Percentiles rank a stretch among this genome's conserved stretches.
These are phyloP conservation scores for Tranzscheliella williamsii DNA, from an alignment of 1,284 basidiomycete genomes.

Conservation along the genomic window DNA sequence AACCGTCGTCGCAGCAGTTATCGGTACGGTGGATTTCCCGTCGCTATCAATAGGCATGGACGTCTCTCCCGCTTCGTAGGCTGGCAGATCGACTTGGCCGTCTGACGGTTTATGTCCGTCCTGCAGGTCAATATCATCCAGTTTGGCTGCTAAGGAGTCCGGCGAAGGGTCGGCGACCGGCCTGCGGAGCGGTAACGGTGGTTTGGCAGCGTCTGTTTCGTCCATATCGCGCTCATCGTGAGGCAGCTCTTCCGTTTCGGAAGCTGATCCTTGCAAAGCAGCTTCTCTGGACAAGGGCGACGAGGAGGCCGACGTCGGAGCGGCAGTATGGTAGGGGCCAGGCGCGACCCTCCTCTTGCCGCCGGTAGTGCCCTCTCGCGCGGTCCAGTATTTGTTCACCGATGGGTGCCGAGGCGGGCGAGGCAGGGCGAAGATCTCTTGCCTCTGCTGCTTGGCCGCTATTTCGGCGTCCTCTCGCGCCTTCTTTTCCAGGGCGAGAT, in stretches of 20 bases:
- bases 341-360: conserved; percentile 12
- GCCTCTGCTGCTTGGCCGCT: conserved; percentile 19
- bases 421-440: conserved; percentile 35
- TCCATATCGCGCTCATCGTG: not conserved
- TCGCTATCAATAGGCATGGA: conserved; percentile 2
- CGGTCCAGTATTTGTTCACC: conserved; percentile 20
- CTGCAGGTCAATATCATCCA: conserved; percentile 2
- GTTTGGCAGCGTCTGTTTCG: conserved; percentile 5
- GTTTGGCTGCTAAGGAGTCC: conserved; percentile 5
- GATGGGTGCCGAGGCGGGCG: conserved; percentile 42
- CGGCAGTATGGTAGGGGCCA: too few species aligned
- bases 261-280: too few species aligned
- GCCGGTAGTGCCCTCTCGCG: conserved; percentile 3
- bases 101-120: not conserved
- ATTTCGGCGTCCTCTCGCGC: conserved; percentile 12
- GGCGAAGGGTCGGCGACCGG: not conserved
- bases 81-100: not conserved
- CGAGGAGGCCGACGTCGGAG: not conserved
- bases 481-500: conserved; percentile 39
- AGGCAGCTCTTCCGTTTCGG: not conserved
- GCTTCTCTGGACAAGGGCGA: not conserved
- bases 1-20: too few species aligned
- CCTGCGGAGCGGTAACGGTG: conserved; percentile 4
- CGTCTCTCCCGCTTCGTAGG: conserved; percentile 2
- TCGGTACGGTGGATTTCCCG: too few species aligned